Percentiles rank a stretch among this genome's conserved stretches.
These are phyloP conservation scores for Chenopodium suecicum DNA, from an alignment of 148 eudicot genomes.

Conservation along the genomic window DNA sequence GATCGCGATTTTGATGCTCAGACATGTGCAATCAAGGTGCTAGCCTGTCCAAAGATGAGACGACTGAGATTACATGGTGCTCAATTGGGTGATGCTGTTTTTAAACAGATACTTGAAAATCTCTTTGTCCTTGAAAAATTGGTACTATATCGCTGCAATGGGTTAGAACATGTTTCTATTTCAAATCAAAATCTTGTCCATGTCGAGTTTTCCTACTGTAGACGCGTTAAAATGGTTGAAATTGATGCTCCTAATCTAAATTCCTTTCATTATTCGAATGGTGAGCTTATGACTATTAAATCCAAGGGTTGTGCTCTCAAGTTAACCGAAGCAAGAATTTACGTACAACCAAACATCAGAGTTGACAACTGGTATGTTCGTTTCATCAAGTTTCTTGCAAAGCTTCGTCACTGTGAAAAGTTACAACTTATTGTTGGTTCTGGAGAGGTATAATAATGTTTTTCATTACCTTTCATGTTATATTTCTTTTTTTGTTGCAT, in stretches of 20 bases:
- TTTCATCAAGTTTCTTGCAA: constrained; percentile 11
- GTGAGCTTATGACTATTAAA: neutral
- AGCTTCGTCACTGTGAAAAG: constrained; percentile 12
- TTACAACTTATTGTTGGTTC: neutral
- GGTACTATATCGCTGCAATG: neutral
- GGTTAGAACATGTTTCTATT: neutral
- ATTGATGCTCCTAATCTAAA: too few relatives aligned
- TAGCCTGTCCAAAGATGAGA: too few relatives aligned
- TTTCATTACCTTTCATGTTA: too few relatives aligned
- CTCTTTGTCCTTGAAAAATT: constrained; percentile 9
- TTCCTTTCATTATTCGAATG: too few relatives aligned
- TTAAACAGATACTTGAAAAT: too few relatives aligned
- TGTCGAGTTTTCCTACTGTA: too few relatives aligned
- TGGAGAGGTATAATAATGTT: constrained; percentile 11
- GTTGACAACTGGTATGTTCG: constrained; percentile 9
- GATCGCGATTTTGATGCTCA: too few relatives aligned
- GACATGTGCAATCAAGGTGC: too few relatives aligned
- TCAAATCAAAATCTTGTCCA: neutral
- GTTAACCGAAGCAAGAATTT: constrained; percentile 6
- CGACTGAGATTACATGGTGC: too few relatives aligned
- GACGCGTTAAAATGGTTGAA: too few relatives aligned
- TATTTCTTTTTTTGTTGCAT: too few relatives aligned
- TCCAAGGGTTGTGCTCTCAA: neutral
- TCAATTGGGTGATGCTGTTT: too few relatives aligned
- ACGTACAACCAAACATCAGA: constrained; percentile 1